These are phyloP conservation scores for Dichomitus squalens DNA, from an alignment of 1,284 basidiomycete species.

Conservation along the genomic window DNA sequence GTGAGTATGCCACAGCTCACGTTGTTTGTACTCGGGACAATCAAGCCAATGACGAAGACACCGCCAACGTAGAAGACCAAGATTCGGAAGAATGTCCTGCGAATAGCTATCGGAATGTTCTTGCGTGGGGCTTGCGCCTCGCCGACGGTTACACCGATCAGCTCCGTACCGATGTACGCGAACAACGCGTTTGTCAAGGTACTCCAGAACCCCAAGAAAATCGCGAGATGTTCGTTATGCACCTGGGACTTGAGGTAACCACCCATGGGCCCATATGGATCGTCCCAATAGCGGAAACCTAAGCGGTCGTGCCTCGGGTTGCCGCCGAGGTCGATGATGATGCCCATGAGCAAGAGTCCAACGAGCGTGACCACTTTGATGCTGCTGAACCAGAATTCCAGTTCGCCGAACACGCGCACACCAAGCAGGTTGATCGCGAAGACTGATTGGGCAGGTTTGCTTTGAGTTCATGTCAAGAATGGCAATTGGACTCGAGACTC, in stretches of 20 bases:
- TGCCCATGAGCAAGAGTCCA: constrained; percentile 55
- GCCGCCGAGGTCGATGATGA: constrained; percentile 59
- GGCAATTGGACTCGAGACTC: constrained; percentile 8
- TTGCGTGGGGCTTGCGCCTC: constrained; percentile 58
- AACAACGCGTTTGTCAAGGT: constrained; percentile 51
- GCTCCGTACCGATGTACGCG: constrained; percentile 63
- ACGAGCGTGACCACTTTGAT: constrained; percentile 41
- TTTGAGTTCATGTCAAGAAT: no score
- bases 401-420: constrained; percentile 56
- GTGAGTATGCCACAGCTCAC: constrained; percentile 18
- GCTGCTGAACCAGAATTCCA: constrained; percentile 50
- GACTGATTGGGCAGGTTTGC: constrained; percentile 35
- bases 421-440: constrained; percentile 57
- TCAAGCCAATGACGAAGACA: constrained; percentile 69
- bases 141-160: constrained; percentile 47
- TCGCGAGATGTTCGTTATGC: constrained; percentile 46
- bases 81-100: constrained; percentile 58
- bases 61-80: constrained; percentile 73
- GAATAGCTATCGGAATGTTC: constrained; percentile 58
- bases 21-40: constrained; percentile 45
- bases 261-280: constrained; percentile 41
- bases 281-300: constrained; percentile 55
- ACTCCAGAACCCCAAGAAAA: constrained; percentile 66
- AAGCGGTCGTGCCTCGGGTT: constrained; percentile 57
- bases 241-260: constrained; percentile 44